Evolutionary conservation across 305 asterid genomes (phyloP), one percentile per base, ranked within the genome.

Genomic region (Rubia peregrina): DNA sequence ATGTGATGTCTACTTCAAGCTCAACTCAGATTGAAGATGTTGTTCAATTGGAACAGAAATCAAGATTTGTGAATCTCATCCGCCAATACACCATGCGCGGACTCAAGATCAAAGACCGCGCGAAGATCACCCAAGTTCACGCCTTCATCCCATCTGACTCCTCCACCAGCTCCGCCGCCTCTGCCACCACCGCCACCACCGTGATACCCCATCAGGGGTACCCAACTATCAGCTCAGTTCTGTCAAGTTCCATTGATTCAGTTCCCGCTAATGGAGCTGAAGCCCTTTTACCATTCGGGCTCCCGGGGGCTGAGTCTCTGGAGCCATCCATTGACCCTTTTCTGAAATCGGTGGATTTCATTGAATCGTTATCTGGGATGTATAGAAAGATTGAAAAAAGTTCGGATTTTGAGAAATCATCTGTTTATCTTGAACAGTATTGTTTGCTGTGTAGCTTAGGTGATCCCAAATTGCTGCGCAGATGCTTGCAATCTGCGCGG

Each of bases 121-220:
- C 81, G 67, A 85, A 81, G 74, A 81, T 85, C 61, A 80, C 71
- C 63, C 90, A 85, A 75, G 86, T 85, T 74, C 88, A 85, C 76
- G 88, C 90, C 74, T 77, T 82, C 40, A 82, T 68, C 22, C 80
- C 82, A 41, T 46, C 83, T 16, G 75, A 74, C 3, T 53, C 78
- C 51, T 63, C 84, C 75, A 22, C 74, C 53, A 60, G 61, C 67
- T 24, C 64, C 42, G 67, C 65, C 51, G 9, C 69, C 56, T 4
- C 81, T 42, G 36, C 75, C 67, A 69, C 65, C 70, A 48, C 62
- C 67, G 73, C 74, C 77, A 38, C 42, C 68, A 38, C 73, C 73
- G 48, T 12, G 74, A 70, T 51, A 44, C 69, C 69, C 40, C 53
- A 53, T 24, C 79, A 64, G 49, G 74, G 51, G n/a, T 78, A 49